Conservation (phyloP, 768 basidiomycete species). For the Tephrocybe sp. region DNA sequence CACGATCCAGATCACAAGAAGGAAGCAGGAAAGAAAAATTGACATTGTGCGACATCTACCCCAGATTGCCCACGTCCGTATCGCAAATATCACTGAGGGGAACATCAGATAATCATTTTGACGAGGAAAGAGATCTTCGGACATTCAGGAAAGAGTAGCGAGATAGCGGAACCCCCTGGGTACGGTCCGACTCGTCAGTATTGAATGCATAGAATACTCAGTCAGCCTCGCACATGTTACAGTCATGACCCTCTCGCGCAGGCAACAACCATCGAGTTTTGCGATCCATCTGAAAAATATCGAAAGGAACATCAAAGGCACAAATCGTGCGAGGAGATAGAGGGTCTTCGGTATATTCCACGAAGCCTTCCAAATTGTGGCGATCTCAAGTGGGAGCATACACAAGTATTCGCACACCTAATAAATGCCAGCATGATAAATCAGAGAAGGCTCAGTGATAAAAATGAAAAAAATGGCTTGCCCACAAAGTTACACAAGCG, state of each 20-base stretch:
- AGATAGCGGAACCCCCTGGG: neutral
- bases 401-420: slow-evolving; percentile 1
- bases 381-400: neutral
- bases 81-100: slow-evolving; percentile 1
- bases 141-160: slow-evolving; percentile 1
- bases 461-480: neutral
- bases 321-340: neutral
- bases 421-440: neutral
- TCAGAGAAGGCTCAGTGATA: neutral
- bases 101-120: neutral
- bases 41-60: neutral
- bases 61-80: slow-evolving; percentile 8
- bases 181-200: neutral
- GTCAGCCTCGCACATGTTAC: neutral
- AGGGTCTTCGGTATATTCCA: slow-evolving; percentile 3
- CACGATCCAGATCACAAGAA: neutral
- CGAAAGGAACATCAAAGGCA: neutral
- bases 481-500: neutral
- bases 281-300: neutral
- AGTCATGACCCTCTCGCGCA: neutral
- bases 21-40: neutral
- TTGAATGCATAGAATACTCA: neutral
- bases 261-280: neutral
- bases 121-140: neutral
- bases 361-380: slow-evolving; percentile 1